phyloP scores from a whole-genome alignment of 208 protist genomes.

The Leishmania aethiopica region DNA sequence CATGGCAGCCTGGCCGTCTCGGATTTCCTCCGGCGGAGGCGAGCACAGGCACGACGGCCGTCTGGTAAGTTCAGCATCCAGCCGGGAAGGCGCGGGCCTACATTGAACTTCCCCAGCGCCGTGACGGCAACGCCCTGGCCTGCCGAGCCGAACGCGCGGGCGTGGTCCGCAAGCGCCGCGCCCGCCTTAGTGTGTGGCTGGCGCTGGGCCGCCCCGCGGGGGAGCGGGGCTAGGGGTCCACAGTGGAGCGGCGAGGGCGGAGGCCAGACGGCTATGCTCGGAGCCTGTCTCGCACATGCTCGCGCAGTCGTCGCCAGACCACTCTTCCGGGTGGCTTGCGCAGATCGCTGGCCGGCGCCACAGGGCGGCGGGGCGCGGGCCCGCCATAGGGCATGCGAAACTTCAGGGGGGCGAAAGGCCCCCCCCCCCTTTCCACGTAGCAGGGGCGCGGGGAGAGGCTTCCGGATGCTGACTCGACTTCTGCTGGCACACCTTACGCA shows the following conservation, averaged over 20 bases:
- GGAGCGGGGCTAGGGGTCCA: not conserved
- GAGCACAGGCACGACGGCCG: not conserved
- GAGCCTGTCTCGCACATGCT: not conserved
- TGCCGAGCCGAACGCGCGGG: not conserved
- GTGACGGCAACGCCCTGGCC: not conserved
- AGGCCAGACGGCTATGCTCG: not conserved
- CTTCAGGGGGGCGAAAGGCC: no score
- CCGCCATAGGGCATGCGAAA: no score
- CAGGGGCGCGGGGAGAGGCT: no score
- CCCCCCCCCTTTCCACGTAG: not conserved
- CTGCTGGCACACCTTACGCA: not conserved
- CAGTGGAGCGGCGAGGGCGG: not conserved
- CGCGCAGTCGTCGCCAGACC: not conserved
- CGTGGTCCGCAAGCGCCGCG: not conserved
- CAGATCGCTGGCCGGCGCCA: not conserved
- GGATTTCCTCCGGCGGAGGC: not conserved
- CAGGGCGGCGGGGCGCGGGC: not conserved
- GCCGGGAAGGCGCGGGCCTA: not conserved
- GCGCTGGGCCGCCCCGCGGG: not conserved
- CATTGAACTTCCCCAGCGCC: not conserved
- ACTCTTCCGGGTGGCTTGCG: not conserved
- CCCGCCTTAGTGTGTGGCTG: not conserved
- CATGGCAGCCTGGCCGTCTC: not conserved
- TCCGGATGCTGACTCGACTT: not conserved
- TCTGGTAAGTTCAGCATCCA: not conserved